Evolutionary conservation across 2,329 filamentous ascomycete genomes (phyloP), one percentile per base, ranked within the genome.

Genomic region (Trichophaea hybrida): DNA sequence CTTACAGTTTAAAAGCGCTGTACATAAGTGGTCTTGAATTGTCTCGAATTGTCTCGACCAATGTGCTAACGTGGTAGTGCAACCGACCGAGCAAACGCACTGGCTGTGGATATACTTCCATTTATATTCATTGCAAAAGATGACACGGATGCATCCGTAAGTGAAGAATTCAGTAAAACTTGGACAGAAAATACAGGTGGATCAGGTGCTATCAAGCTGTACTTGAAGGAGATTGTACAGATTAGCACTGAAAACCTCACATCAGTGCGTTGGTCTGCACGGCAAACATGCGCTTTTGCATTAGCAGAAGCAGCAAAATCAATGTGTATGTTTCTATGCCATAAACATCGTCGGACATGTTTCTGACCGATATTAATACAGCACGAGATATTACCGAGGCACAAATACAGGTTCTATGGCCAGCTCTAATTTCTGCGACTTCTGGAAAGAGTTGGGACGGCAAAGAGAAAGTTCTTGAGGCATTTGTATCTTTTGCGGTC

Each of bases 141-240:
- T 68, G 93, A 98, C 69, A 81, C 80, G 0, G 84, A 94, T 68
- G 83, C 86, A 55, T 84, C 88, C 65, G 86, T 91, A 2, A 79
- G 80, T 59, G 84, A 88, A 65, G 80, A 83, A n/a, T 94, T 94
- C 69, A 77, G 81, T 40, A 85, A 89, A 59, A 88, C 89, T 0
- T 98, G 93, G 93, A 80, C 81, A 53, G 87, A 95, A 67, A 90
- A 94, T 69, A 90, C 94, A 0, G 91, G 90, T 54, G 90, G 88
- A 49, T 82, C 80, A 35, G 82, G 90, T 34, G 85, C 87, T 0
- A 87, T 95, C 4, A 79, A 85, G 51, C 79, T 95, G 1, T 95
- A 95, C 69, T 78, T 95, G 5, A 78, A 78, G 40, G 93, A 98
- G 72, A 94, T 97, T 66, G 77, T 86, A 3, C 73, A 72, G 0